A percentile compares a stretch with the other conserved stretches of the same genome.
Conservation (phyloP, 1,284 basidiomycete genomes). For the Apiotrichum porosum region DNA sequence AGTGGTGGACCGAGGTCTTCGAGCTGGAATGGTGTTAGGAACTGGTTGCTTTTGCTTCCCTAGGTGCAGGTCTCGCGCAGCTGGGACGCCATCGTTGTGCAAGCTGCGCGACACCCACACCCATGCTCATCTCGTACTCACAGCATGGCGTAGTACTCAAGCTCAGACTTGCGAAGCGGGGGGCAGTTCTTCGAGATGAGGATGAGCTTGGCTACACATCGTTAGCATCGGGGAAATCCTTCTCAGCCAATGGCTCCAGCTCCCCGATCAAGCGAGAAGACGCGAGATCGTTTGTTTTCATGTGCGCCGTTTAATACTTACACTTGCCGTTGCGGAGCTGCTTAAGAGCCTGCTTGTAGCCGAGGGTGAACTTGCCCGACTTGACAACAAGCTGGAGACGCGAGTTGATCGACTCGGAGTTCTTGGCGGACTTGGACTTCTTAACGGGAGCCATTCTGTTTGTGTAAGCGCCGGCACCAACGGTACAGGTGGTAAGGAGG, state of each 20-base stretch:
- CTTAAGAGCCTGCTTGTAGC: conserved; percentile 97
- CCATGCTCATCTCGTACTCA: too few species aligned
- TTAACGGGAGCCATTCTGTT: conserved; percentile 79
- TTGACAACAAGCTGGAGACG: conserved; percentile 97
- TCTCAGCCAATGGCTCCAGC: conserved; percentile 67
- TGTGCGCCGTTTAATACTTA: conserved; percentile 55
- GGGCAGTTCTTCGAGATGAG: conserved; percentile 99
- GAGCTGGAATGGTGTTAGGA: conserved; percentile 50
- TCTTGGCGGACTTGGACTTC: conserved; percentile 88
- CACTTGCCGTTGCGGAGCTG: conserved; percentile 98
- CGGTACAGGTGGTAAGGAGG: not conserved
- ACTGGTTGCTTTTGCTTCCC: too few species aligned
- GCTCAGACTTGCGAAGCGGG: conserved; percentile 96
- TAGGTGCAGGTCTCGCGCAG: too few species aligned
- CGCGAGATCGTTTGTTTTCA: too few species aligned
- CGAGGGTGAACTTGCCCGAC: conserved; percentile 76
- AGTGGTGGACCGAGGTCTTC: conserved; percentile 96
- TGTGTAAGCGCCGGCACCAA: too few species aligned
- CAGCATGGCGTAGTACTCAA: conserved; percentile 99
- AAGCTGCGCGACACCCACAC: too few species aligned
- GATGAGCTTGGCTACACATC: conserved; percentile 84
- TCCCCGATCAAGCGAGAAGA: conserved; percentile 1
- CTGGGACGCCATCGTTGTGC: too few species aligned
- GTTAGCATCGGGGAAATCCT: conserved; percentile 73
- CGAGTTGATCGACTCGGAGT: conserved; percentile 90